phyloP scores from a whole-genome alignment of 352 stramenopile species.

The Phytophthora lateralis region DNA sequence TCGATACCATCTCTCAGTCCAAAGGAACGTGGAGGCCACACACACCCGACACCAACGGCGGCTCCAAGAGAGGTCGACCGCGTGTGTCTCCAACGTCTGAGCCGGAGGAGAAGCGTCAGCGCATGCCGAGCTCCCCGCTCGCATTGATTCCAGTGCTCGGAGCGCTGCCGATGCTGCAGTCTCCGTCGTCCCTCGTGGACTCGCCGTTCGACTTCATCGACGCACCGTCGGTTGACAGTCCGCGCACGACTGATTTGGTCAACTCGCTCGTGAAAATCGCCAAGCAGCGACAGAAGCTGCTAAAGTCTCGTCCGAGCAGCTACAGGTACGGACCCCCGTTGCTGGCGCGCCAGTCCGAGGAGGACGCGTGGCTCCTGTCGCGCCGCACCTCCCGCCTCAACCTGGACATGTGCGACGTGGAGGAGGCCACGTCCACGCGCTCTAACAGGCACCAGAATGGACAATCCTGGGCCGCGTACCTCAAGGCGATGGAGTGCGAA shows the following conservation, averaged over 20 bases:
- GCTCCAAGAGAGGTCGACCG: constrained; percentile 16
- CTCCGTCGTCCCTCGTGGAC: constrained; percentile 22
- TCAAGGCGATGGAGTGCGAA: constrained; percentile 34
- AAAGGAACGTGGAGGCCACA: constrained; percentile 8
- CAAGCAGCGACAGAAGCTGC: constrained; percentile 30
- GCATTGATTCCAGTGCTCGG: constrained; percentile 12
- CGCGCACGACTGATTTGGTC: constrained; percentile 24
- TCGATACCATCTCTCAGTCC: background rate
- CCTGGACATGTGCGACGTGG: constrained; percentile 31
- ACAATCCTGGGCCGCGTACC: constrained; percentile 20
- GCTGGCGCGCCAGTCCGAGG: constrained; percentile 11
- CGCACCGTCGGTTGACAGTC: constrained; percentile 5
- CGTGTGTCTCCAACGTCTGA: constrained; percentile 16
- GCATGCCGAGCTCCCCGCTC: constrained; percentile 16
- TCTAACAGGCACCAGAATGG: constrained; percentile 1
- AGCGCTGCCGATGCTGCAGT: constrained; percentile 24
- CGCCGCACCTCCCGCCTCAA: constrained; percentile 29
- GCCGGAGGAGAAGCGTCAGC: constrained; percentile 19
- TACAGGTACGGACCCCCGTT: constrained; percentile 11
- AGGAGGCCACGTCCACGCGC: constrained; percentile 21
- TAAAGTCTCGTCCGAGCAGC: constrained; percentile 10
- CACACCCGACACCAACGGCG: constrained; percentile 10
- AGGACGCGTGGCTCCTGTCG: constrained; percentile 21
- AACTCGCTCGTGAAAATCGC: constrained; percentile 30
- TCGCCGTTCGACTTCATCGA: constrained; percentile 29